Conservation (phyloP, 306 rosid genomes). For the Calophaca sinica region DNA sequence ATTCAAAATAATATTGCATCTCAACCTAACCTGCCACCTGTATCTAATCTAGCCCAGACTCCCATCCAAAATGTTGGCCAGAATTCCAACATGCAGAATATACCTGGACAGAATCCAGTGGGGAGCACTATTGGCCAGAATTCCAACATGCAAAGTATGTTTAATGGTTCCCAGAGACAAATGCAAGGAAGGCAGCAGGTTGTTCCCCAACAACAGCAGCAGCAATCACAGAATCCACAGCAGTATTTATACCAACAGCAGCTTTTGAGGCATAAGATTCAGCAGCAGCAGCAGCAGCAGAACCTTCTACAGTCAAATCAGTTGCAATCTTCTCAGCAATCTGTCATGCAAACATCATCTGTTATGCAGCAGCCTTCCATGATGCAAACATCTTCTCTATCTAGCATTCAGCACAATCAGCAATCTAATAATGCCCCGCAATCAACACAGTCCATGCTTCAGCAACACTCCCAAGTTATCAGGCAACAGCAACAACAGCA, state of each 20-base stretch:
- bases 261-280: constrained; percentile 70
- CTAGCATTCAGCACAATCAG: constrained; percentile 81
- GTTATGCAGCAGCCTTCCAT: constrained; percentile 73
- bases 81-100: constrained; percentile 72
- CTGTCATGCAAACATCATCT: constrained; percentile 75
- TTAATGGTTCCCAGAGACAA: constrained; percentile 79
- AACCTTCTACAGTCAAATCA: constrained; percentile 80
- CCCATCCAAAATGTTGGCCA: constrained; percentile 75
- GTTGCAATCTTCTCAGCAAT: constrained; percentile 87
- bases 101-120: constrained; percentile 69
- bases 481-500: constrained; percentile 88
- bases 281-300: constrained; percentile 69
- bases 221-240: constrained; percentile 77
- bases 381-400: constrained; percentile 64
- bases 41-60: constrained; percentile 65
- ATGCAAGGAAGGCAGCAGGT: constrained; percentile 85
- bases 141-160: constrained; percentile 72
- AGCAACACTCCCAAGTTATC: constrained; percentile 87
- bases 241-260: constrained; percentile 72
- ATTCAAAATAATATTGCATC: constrained; percentile 69
- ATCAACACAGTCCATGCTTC: constrained; percentile 78
- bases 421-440: constrained; percentile 78
- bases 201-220: constrained; percentile 76
- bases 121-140: constrained; percentile 81
- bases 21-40: constrained; percentile 65